These are phyloP conservation scores for Citrus cavaleriei DNA, from an alignment of 345 rosid genomes.

Conservation along the genomic window DNA sequence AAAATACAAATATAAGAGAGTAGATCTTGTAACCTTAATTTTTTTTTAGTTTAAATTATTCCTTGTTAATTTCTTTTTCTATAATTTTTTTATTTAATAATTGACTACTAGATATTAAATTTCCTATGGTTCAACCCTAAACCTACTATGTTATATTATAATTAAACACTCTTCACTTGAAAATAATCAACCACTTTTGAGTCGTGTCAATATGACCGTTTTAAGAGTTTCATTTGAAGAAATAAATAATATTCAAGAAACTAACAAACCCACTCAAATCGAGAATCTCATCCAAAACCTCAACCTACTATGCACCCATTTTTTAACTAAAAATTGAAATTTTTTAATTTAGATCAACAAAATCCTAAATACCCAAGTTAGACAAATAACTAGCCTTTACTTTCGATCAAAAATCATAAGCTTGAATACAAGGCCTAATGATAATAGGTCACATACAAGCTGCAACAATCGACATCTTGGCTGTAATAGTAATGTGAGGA, in stretches of 20 bases:
- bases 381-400: fast-evolving
- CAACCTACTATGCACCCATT: not conserved
- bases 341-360: not conserved
- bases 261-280: not conserved
- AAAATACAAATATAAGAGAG: too few relatives aligned
- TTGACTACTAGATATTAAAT: fast-evolving
- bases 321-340: constrained; percentile 11
- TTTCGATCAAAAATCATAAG: not conserved
- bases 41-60: too few relatives aligned
- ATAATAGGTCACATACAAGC: too few relatives aligned
- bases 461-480: too few relatives aligned
- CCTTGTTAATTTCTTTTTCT: too few relatives aligned
- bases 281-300: not conserved
- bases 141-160: fast-evolving
- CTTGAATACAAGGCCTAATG: too few relatives aligned
- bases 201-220: too few relatives aligned
- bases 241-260: not conserved
- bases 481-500: too few relatives aligned
- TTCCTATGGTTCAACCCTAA: fast-evolving
- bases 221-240: not conserved
- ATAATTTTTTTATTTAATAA: too few relatives aligned
- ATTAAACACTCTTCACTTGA: fast-evolving
- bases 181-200: too few relatives aligned
- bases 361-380: not conserved
- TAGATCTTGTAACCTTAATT: too few relatives aligned